phyloP scores from a whole-genome alignment of 176 grass and related monocot species.

The Dactylis glomerata region DNA sequence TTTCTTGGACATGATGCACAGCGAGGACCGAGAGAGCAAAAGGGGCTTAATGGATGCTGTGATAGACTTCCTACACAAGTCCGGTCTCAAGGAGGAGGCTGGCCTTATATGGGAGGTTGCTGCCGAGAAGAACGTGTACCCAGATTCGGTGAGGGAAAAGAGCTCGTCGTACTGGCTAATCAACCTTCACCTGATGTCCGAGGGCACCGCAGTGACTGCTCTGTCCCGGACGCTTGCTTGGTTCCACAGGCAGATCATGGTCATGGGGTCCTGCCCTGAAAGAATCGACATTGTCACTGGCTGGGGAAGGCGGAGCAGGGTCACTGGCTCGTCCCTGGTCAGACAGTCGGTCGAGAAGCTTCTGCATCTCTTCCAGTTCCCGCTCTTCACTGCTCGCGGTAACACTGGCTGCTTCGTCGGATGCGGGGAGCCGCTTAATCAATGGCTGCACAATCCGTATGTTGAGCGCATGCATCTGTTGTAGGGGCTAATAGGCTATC shows the following conservation, averaged over 20 bases:
- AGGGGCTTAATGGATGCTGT: slow-evolving; percentile 87
- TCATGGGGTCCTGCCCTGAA: slow-evolving; percentile 43
- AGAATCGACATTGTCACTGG: slow-evolving; percentile 93
- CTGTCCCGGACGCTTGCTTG: slow-evolving; percentile 83
- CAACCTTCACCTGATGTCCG: slow-evolving; percentile 94
- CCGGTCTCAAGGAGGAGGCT: slow-evolving; percentile 87
- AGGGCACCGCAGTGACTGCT: slow-evolving; percentile 82
- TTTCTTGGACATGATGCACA: slow-evolving; percentile 95
- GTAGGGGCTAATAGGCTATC: not conserved
- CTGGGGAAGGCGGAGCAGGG: slow-evolving; percentile 89
- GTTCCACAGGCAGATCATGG: slow-evolving; percentile 75
- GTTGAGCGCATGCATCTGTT: slow-evolving; percentile 86
- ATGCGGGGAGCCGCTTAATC: slow-evolving; percentile 71
- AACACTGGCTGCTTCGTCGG: slow-evolving; percentile 91
- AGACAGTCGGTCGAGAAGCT: slow-evolving; percentile 78
- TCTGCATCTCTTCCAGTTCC: slow-evolving; percentile 68
- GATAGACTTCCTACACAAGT: slow-evolving; percentile 88
- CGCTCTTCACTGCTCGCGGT: slow-evolving; percentile 56
- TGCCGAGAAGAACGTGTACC: slow-evolving; percentile 86
- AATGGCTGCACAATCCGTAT: slow-evolving; percentile 87
- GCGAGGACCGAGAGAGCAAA: slow-evolving; percentile 92
- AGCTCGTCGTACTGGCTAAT: slow-evolving; percentile 75
- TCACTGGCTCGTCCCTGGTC: slow-evolving; percentile 75
- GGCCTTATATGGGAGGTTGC: slow-evolving; percentile 94
- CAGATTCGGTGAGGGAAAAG: slow-evolving; percentile 81